These are phyloP conservation scores for Aspergillus sp. DNA, from an alignment of 2,329 filamentous ascomycete species.

Conservation along the genomic window DNA sequence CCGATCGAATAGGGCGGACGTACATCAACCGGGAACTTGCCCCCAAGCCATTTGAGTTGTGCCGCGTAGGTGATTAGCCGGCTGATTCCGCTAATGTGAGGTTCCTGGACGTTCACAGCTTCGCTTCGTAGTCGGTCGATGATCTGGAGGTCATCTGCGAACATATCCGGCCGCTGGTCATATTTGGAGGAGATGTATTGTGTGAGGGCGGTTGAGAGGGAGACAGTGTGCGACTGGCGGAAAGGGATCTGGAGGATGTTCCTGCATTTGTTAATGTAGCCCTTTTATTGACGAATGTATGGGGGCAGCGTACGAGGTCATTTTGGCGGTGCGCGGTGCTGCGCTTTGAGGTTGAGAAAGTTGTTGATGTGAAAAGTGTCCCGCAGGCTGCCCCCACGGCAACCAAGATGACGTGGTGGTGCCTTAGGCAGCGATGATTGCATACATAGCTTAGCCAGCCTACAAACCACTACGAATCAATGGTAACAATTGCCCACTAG, in stretches of 20 bases:
- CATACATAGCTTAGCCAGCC: neutral
- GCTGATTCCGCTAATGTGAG: slow-evolving; percentile 80
- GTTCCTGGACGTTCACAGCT: slow-evolving; percentile 84
- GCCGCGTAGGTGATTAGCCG: slow-evolving; percentile 90
- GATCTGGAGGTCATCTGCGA: slow-evolving; percentile 79
- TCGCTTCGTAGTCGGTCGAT: slow-evolving; percentile 81
- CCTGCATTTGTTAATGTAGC: slow-evolving; percentile 24
- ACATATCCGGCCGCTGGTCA: slow-evolving; percentile 98
- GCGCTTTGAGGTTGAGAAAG: neutral
- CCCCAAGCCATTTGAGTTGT: slow-evolving; percentile 87
- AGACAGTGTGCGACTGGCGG: slow-evolving; percentile 76
- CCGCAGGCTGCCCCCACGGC: slow-evolving; percentile 25
- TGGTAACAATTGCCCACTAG: neutral
- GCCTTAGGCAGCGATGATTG: slow-evolving; percentile 25
- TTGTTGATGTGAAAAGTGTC: slow-evolving; percentile 32
- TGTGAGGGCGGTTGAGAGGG: slow-evolving; percentile 78
- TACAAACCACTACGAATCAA: neutral
- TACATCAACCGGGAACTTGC: slow-evolving; percentile 95
- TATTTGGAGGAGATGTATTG: slow-evolving; percentile 98
- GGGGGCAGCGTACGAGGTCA: slow-evolving; percentile 35
- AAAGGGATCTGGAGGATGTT: slow-evolving; percentile 75
- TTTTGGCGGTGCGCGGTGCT: slow-evolving; percentile 18
- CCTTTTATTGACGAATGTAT: neutral
- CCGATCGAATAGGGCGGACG: neutral
- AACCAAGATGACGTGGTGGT: slow-evolving; percentile 31